A percentile compares a stretch with the other conserved stretches of the same genome.
phyloP scores from a whole-genome alignment of 331 rosid species.

The Pyrus hybrid region DNA sequence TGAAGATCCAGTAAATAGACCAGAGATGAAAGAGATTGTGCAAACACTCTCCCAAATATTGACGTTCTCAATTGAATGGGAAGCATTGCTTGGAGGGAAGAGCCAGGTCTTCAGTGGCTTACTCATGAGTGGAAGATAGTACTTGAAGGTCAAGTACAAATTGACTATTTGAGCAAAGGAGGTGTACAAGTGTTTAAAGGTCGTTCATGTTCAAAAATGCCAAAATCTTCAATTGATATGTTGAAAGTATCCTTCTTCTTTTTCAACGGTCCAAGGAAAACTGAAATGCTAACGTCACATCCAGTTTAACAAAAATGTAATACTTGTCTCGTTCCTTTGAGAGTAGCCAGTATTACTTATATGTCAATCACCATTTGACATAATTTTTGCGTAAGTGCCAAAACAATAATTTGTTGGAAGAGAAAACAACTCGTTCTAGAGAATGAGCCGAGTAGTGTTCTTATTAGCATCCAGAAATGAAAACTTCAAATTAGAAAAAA shows the following conservation, averaged over 20 bases:
- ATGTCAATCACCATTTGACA: too few relatives aligned
- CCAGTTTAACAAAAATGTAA: too few relatives aligned
- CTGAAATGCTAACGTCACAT: too few relatives aligned
- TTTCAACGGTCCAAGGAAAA: neutral
- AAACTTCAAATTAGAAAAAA: too few relatives aligned
- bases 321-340: too few relatives aligned
- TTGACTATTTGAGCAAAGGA: neutral
- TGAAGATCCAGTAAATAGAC: constrained; percentile 9
- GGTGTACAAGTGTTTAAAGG: neutral
- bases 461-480: too few relatives aligned
- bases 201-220: neutral
- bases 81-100: constrained; percentile 14
- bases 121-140: constrained; percentile 3
- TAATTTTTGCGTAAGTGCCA: too few relatives aligned
- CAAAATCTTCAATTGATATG: neutral
- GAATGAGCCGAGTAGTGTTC: too few relatives aligned
- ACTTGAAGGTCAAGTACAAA: neutral
- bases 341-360: too few relatives aligned
- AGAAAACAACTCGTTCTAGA: too few relatives aligned
- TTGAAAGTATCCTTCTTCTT: neutral
- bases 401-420: too few relatives aligned
- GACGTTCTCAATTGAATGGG: constrained; percentile 8
- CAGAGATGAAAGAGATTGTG: constrained; percentile 15
- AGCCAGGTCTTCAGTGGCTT: constrained; percentile 16
- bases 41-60: constrained; percentile 3